Percentiles rank a stretch among this genome's conserved stretches.
phyloP scores from a whole-genome alignment of 2,329 filamentous ascomycete genomes.

The Diaporthe citri region DNA sequence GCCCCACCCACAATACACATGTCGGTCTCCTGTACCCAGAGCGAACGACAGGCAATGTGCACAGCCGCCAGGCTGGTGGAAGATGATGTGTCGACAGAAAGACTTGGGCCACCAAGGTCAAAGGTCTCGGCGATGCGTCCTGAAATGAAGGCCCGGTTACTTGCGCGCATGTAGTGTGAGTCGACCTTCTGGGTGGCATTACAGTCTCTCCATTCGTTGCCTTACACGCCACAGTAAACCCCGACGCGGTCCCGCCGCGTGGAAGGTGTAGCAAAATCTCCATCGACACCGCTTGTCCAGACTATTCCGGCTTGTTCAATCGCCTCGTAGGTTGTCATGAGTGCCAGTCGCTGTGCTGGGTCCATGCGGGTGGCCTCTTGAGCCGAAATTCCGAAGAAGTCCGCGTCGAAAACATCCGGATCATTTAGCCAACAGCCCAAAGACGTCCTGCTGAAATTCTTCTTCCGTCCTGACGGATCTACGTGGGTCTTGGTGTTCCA shows the following conservation, averaged over 20 bases:
- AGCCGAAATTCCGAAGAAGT: conserved; percentile 37
- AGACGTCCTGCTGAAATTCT: conserved; percentile 75
- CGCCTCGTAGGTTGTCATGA: conserved; percentile 35
- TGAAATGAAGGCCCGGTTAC: conserved; percentile 47
- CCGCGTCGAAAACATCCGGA: conserved; percentile 31
- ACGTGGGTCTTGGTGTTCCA: conserved; percentile 41
- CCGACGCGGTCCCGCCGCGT: conserved; percentile 63
- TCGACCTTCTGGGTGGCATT: conserved; percentile 59
- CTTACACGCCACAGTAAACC: conserved; percentile 74
- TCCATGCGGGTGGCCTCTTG: conserved; percentile 35
- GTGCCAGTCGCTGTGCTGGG: conserved; percentile 22
- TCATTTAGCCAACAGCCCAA: conserved; percentile 26
- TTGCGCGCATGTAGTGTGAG: conserved; percentile 45
- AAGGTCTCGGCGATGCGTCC: conserved; percentile 54
- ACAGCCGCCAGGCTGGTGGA: conserved; percentile 52
- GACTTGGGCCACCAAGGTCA: conserved; percentile 48
- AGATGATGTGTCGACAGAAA: conserved; percentile 55
- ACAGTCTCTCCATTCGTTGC: conserved; percentile 65
- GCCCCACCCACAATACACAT: conserved; percentile 72
- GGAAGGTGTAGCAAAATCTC: conserved; percentile 39
- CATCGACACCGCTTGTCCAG: accelerated
- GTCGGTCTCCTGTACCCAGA: conserved; percentile 73
- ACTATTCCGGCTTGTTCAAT: conserved; percentile 60
- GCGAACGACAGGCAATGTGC: conserved; percentile 59
- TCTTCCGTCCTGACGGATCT: conserved; percentile 41